Evolutionary conservation across 2,329 filamentous ascomycete species (phyloP).

Genomic region (Elsinoe australis): DNA sequence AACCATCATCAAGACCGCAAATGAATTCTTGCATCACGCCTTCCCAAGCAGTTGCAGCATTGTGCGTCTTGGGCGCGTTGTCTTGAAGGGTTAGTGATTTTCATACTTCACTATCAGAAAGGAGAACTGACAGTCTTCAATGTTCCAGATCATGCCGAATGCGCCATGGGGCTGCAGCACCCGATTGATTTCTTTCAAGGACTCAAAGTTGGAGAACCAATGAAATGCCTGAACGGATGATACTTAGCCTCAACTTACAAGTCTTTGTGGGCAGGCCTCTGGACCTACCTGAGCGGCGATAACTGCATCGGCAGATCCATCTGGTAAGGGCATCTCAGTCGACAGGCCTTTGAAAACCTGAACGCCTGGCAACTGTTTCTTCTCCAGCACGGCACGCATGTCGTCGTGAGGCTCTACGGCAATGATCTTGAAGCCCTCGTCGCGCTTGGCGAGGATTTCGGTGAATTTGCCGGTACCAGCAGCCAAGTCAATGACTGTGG

Average conservation of each 20-base stretch:
- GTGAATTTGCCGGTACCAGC: conserved; percentile 67
- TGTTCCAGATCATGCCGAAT: conserved; percentile 65
- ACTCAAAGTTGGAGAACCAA: conserved; percentile 59
- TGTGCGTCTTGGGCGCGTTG: conserved; percentile 54
- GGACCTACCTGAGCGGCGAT: conserved; percentile 58
- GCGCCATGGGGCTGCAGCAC: conserved; percentile 53
- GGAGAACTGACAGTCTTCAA: conserved; percentile 56
- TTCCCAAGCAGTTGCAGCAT: conserved; percentile 54
- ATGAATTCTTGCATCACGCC: conserved; percentile 53
- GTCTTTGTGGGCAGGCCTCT: not conserved
- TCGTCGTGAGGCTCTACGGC: conserved; percentile 57
- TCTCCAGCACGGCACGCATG: conserved; percentile 57
- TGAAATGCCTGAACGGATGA: conserved; percentile 33
- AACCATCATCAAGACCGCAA: conserved; percentile 48
- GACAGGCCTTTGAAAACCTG: conserved; percentile 52
- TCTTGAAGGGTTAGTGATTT: conserved; percentile 32
- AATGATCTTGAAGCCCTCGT: conserved; percentile 53
- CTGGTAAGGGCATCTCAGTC: conserved; percentile 47
- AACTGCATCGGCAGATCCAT: conserved; percentile 56
- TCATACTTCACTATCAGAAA: not conserved
- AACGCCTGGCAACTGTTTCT: conserved; percentile 52
- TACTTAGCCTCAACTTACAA: conserved; percentile 17
- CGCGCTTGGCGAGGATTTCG: conserved; percentile 50
- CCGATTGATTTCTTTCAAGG: conserved; percentile 59
- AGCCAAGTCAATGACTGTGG: conserved; percentile 55